A percentile compares a stretch with the other conserved stretches of the same genome.
Evolutionary conservation across 345 rosid genomes (phyloP).

Genomic region (Eucalyptus marginata): DNA sequence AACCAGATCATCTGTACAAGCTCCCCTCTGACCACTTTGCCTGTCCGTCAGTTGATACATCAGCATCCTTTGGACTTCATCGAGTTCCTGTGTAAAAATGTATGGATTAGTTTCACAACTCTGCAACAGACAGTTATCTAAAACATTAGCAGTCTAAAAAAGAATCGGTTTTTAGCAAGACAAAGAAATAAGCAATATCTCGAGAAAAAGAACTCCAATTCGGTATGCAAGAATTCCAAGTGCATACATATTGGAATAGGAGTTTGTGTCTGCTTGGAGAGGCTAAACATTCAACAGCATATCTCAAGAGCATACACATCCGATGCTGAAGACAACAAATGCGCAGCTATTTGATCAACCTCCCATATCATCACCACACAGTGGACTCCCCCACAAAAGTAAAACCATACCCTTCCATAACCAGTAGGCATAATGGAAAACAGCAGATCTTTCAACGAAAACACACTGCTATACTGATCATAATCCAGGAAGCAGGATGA

Average conservation of each 20-base stretch:
- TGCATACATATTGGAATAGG: background rate
- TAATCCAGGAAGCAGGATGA: background rate
- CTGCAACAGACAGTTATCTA: background rate
- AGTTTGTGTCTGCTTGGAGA: background rate
- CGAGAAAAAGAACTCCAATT: background rate
- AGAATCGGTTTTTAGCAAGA: background rate
- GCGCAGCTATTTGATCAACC: background rate
- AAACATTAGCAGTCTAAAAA: background rate
- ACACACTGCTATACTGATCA: background rate
- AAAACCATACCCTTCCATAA: background rate
- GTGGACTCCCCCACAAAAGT: background rate
- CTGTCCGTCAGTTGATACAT: background rate
- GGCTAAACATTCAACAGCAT: background rate
- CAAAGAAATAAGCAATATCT: background rate
- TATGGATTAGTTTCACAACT: background rate
- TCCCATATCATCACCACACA: background rate
- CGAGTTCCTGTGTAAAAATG: background rate
- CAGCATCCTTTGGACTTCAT: background rate
- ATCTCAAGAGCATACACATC: background rate
- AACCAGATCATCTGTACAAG: background rate
- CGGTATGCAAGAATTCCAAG: background rate
- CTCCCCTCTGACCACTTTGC: background rate
- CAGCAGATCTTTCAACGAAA: background rate
- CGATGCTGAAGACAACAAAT: background rate
- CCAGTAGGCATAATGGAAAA: background rate